Conservation (phyloP, 371 early-diverging fungal genomes). For the Saksenaea oblongispora region DNA sequence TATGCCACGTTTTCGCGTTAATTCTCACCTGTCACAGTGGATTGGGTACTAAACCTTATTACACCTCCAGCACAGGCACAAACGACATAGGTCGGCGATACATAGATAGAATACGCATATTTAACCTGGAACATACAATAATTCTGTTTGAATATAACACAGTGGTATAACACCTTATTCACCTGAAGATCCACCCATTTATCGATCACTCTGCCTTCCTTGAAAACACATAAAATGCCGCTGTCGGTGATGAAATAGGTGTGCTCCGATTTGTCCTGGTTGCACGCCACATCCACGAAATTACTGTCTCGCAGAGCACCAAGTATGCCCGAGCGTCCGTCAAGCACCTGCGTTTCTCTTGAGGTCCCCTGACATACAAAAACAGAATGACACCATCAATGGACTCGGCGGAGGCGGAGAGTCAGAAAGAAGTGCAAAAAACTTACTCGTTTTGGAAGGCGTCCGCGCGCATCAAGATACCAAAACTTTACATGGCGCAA, state of each 20-base stretch:
- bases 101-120: constrained; percentile 65
- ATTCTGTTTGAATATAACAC: background rate
- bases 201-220: constrained; percentile 65
- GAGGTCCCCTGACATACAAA: constrained; percentile 26
- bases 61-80: constrained; percentile 79
- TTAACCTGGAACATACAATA: constrained; percentile 60
- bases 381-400: background rate
- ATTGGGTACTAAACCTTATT: constrained; percentile 48
- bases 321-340: constrained; percentile 73
- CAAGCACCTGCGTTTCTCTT: constrained; percentile 62
- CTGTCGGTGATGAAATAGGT: constrained; percentile 72
- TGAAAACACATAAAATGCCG: constrained; percentile 72
- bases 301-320: constrained; percentile 69
- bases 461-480: constrained; percentile 63
- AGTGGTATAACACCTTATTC: background rate
- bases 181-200: constrained; percentile 85
- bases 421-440: background rate
- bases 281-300: constrained; percentile 71
- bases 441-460: constrained; percentile 43
- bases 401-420: background rate
- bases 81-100: constrained; percentile 61
- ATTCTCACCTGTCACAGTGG: background rate
- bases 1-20: constrained; percentile 18
- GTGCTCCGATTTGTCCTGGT: constrained; percentile 42
- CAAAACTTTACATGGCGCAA: constrained; percentile 82